A percentile compares a stretch with the other conserved stretches of the same genome.
phyloP scores from a whole-genome alignment of 768 basidiomycete species.

The Suillus hirtellus region DNA sequence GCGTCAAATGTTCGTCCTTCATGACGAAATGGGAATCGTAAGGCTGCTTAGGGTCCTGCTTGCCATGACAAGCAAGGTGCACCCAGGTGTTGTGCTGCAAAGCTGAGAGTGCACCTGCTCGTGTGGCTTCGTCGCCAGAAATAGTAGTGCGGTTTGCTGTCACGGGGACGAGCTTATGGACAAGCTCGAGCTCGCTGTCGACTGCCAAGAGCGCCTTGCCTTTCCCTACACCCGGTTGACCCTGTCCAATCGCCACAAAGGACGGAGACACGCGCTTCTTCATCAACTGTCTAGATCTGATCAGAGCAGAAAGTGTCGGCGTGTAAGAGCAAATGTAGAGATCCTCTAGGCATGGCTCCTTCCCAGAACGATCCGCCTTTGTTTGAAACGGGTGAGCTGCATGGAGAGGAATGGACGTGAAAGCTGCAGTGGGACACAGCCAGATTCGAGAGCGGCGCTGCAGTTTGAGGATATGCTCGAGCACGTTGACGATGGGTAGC shows the following conservation, averaged over 20 bases:
- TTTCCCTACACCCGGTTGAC: background rate
- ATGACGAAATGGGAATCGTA: slow-evolving; percentile 26
- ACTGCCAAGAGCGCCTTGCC: background rate
- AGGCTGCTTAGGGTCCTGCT: slow-evolving; percentile 21
- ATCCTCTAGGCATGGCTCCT: background rate
- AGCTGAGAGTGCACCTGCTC: slow-evolving; percentile 13
- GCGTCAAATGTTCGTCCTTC: background rate
- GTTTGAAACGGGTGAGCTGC: background rate
- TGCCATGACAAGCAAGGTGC: slow-evolving; percentile 35
- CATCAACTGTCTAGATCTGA: background rate
- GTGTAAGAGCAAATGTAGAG: background rate
- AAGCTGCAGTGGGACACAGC: background rate
- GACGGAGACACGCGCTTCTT: background rate
- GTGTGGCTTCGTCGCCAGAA: slow-evolving; percentile 17
- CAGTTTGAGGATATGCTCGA: background rate
- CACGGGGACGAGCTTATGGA: background rate
- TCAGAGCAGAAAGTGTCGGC: background rate
- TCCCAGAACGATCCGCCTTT: background rate
- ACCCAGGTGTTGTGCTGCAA: slow-evolving; percentile 26
- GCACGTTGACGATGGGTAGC: background rate
- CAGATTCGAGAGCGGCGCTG: background rate
- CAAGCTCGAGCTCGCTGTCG: background rate
- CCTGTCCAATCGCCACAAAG: background rate
- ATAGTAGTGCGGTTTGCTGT: slow-evolving; percentile 1
- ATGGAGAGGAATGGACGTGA: background rate